Percentiles rank a stretch among this genome's conserved stretches.
Evolutionary conservation across 2,329 filamentous ascomycete species (phyloP).

Genomic region (Teratosphaeria viscida): DNA sequence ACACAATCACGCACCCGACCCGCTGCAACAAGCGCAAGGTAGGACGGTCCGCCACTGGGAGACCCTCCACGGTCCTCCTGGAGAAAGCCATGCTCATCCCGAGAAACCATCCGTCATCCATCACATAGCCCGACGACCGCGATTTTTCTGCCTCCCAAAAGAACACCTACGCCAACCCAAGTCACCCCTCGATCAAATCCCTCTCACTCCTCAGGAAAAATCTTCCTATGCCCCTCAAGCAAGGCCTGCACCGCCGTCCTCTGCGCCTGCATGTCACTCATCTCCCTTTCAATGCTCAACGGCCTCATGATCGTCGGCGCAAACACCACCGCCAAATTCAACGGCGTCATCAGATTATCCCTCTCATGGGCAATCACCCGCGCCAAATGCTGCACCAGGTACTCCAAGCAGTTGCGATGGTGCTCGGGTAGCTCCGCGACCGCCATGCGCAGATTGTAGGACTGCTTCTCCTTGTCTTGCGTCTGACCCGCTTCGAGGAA

Average conservation of each 20-base stretch:
- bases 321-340: slow-evolving; percentile 94
- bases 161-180: background rate
- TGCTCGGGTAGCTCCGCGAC: slow-evolving; percentile 70
- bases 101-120: background rate
- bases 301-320: slow-evolving; percentile 96
- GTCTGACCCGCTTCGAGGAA: slow-evolving; percentile 62
- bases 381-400: slow-evolving; percentile 84
- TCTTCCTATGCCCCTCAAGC: slow-evolving; percentile 47
- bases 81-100: background rate
- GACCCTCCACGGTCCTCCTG: background rate
- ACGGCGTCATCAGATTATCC: slow-evolving; percentile 91
- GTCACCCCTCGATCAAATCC: background rate
- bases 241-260: slow-evolving; percentile 86
- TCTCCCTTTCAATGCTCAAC: slow-evolving; percentile 78
- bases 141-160: background rate
- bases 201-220: slow-evolving; percentile 3
- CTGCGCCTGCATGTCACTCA: slow-evolving; percentile 92
- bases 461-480: slow-evolving; percentile 55
- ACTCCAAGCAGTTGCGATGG: slow-evolving; percentile 84
- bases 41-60: background rate
- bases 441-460: slow-evolving; percentile 59
- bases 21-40: background rate
- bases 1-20: background rate
- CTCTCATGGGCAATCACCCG: slow-evolving; percentile 72
- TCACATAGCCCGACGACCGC: background rate